Base-by-base conservation (phyloP, 2,329 filamentous ascomycete genomes). In the Xylaria sp. region DNA sequence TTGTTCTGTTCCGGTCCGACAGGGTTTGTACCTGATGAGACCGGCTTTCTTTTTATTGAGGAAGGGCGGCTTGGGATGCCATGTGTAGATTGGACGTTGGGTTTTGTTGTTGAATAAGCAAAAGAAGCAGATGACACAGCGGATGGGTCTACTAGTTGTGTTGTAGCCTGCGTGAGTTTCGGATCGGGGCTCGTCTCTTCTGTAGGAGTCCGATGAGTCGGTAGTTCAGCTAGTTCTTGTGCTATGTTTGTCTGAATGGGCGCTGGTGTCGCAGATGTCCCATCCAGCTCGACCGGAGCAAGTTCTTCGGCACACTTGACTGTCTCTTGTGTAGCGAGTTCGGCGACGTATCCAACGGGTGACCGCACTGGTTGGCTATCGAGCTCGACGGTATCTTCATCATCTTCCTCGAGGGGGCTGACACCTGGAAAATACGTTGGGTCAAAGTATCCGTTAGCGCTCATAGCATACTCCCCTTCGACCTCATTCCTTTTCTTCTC, bases 401-500 rank as follows among this genome's bases (percentile, higher is more conserved):
- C 82, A 58, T 83, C 81, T 29, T 82, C 81, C 0, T 71, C 78
- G 32, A 83, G 60, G 0, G 84, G 82, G 53, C 81, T 85, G n/a
- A 84, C 77, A 60, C 86, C 84, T 0, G 85, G 83, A 18, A 87
- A 80, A 70, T 83, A 87, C 81, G 86, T 85, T 2, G 84, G 84
- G 68, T 86, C 84, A 68, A 86, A 87, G 65, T 85, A 84, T 1
- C 50, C 78, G 72, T 35, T 76, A 71, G 60, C 78, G 70, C 50
- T 79, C 80, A 69, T 81, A 74, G 78, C 76, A 23, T 78, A 75
- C 25, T 76, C 74, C 6, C 79, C 78, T 5, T 73, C 61, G 1
- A 63, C 50, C 1, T 68, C 61, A 25, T 32, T 66, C 50, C 70
- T 71, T 51, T 70, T 70, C 55, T 50, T 73, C 44, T 72, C 71